Conservation (phyloP, 371 early-diverging fungal species). For the Dinochytrium kinnereticum region DNA sequence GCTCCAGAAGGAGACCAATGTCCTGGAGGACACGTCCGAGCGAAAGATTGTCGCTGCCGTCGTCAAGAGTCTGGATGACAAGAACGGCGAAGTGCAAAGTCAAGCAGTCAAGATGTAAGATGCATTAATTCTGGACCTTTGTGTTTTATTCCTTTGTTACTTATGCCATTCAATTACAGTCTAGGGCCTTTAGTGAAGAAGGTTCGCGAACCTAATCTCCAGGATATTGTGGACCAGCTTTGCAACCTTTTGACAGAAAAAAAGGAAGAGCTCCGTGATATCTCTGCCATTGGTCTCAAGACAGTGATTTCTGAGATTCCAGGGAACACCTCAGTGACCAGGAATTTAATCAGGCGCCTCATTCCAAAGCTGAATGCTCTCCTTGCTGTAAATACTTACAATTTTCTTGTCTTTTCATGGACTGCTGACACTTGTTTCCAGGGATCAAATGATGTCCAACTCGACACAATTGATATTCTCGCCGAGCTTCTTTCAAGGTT, state of each 20-base stretch:
- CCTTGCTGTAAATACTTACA: conserved; percentile 55
- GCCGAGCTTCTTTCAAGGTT: conserved; percentile 79
- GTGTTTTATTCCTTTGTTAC: conserved; percentile 9
- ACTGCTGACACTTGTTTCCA: conserved; percentile 39
- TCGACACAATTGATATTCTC: conserved; percentile 86
- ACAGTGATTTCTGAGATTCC: conserved; percentile 78
- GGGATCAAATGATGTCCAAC: conserved; percentile 72
- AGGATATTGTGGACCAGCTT: conserved; percentile 72
- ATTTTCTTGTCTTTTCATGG: not conserved
- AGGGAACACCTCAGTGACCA: conserved; percentile 50
- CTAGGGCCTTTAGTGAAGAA: conserved; percentile 78
- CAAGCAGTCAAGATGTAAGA: conserved; percentile 83
- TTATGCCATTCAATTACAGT: conserved; percentile 45
- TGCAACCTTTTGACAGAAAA: conserved; percentile 49
- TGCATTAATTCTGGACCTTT: conserved; percentile 3
- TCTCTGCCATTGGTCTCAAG: conserved; percentile 83
- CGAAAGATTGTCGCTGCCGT: conserved; percentile 68
- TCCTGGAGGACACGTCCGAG: conserved; percentile 70
- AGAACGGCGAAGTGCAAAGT: conserved; percentile 92
- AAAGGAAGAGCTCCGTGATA: conserved; percentile 61
- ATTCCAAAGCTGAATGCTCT: conserved; percentile 69
- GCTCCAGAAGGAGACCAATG: conserved; percentile 62
- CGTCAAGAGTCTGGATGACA: conserved; percentile 77
- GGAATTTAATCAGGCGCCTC: conserved; percentile 62
- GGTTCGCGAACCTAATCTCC: conserved; percentile 67